These are phyloP conservation scores for Pythium vanterpoolii DNA, from an alignment of 352 stramenopile genomes.

Conservation along the genomic window DNA sequence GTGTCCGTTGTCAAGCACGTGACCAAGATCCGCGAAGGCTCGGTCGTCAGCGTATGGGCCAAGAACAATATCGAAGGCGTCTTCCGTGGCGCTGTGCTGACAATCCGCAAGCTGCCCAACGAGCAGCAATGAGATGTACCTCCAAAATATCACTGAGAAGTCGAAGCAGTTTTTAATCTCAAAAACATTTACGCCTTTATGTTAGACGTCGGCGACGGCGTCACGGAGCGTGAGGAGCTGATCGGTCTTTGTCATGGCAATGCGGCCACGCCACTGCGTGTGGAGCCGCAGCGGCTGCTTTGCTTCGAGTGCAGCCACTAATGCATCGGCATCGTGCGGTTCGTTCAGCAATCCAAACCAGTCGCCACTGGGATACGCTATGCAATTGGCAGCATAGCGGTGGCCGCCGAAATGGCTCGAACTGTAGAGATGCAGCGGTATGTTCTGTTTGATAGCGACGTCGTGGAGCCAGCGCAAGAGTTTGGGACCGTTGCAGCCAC, in stretches of 20 bases:
- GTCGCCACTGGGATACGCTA: conserved; percentile 70
- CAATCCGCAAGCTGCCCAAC: conserved; percentile 7
- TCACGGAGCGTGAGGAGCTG: conserved; percentile 49
- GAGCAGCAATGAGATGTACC: not conserved
- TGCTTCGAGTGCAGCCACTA: conserved; percentile 41
- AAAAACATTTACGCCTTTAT: not conserved
- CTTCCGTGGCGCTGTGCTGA: conserved; percentile 6
- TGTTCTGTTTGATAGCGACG: conserved; percentile 22
- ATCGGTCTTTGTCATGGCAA: conserved; percentile 44
- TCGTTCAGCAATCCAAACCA: conserved; percentile 76
- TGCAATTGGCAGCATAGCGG: conserved; percentile 65
- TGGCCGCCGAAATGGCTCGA: conserved; percentile 75
- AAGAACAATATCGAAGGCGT: conserved; percentile 16
- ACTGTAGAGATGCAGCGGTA: conserved; percentile 50
- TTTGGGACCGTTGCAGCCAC: conserved; percentile 55
- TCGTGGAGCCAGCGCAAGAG: no score
- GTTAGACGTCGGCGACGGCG: not conserved
- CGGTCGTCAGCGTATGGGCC: conserved; percentile 6
- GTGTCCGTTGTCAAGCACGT: conserved; percentile 1
- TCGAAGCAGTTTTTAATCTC: not conserved
- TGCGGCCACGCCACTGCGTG: conserved; percentile 64
- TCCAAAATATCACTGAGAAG: no score
- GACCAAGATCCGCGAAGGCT: conserved; percentile 17
- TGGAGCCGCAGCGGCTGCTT: conserved; percentile 41
- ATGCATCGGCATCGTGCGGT: conserved; percentile 35